These are phyloP conservation scores for Pseudopithomyces maydicus DNA, from an alignment of 2,329 filamentous ascomycete species.

Conservation along the genomic window DNA sequence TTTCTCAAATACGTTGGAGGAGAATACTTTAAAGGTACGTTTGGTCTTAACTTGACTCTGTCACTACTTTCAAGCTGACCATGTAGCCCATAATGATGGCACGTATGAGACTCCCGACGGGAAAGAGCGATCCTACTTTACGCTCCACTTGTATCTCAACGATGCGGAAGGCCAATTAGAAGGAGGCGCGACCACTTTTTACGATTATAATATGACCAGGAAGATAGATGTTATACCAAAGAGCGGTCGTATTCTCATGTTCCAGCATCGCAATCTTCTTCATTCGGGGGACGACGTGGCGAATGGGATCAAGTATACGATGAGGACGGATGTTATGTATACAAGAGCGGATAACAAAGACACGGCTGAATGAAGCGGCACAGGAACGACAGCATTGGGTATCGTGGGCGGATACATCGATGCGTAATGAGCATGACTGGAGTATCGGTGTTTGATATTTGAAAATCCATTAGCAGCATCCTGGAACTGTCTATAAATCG, in stretches of 20 bases:
- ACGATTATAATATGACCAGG: constrained; percentile 31
- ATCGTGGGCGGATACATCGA: background rate
- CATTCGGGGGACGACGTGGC: constrained; percentile 59
- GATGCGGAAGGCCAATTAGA: constrained; percentile 45
- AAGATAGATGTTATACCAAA: constrained; percentile 53
- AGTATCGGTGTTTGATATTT: background rate
- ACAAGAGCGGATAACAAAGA: background rate
- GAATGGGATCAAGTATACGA: constrained; percentile 56
- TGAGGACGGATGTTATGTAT: constrained; percentile 62
- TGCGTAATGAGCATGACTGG: background rate
- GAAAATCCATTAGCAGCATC: constrained; percentile 52
- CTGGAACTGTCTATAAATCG: constrained; percentile 20
- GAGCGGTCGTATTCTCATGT: constrained; percentile 56
- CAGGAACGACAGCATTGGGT: background rate
- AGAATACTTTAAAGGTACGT: constrained; percentile 66
- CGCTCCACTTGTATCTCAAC: constrained; percentile 60
- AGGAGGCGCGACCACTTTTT: constrained; percentile 59
- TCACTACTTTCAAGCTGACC: constrained; percentile 4
- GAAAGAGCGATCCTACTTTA: constrained; percentile 54
- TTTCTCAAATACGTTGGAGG: constrained; percentile 73
- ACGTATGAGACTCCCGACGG: constrained; percentile 60
- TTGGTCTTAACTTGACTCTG: background rate
- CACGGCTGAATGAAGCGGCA: background rate
- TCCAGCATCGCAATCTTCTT: constrained; percentile 56
- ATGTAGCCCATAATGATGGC: constrained; percentile 68